Conservation (phyloP, 2,329 filamentous ascomycete species). For the Trichoderma sp. region DNA sequence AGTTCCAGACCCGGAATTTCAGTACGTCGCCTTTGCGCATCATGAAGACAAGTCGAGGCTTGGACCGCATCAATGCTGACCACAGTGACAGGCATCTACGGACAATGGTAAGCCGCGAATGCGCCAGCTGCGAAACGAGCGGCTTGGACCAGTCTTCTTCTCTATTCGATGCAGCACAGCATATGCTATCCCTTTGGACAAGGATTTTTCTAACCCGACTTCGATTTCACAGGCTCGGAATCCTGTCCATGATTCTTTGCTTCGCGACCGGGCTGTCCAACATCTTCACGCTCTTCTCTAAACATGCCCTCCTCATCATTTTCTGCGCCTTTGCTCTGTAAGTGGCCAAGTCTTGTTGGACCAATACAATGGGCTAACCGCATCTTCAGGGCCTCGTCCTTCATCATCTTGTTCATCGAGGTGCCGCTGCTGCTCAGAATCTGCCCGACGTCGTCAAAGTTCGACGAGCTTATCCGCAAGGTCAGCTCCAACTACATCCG, state of each 20-base stretch:
- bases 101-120: constrained; percentile 62
- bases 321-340: constrained; percentile 55
- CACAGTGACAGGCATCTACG: constrained; percentile 60
- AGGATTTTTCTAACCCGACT: not conserved
- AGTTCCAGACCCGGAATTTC: constrained; percentile 71
- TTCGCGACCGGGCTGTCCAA: constrained; percentile 66
- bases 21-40: constrained; percentile 50
- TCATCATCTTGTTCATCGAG: constrained; percentile 80
- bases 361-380: not conserved
- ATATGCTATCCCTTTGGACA: not conserved
- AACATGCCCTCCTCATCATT: constrained; percentile 41
- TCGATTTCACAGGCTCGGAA: constrained; percentile 56
- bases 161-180: not conserved
- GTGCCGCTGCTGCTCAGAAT: constrained; percentile 94
- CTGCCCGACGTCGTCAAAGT: constrained; percentile 87
- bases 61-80: constrained; percentile 32
- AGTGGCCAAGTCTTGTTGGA: constrained; percentile 28
- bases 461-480: constrained; percentile 84
- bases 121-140: not conserved
- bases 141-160: not conserved
- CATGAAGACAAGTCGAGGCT: not conserved
- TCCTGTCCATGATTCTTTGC: constrained; percentile 68
- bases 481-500: constrained; percentile 98
- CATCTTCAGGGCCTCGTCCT: constrained; percentile 57
- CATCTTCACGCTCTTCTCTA: constrained; percentile 54